Percentiles rank a stretch among this genome's conserved stretches.
phyloP scores from a whole-genome alignment of 768 basidiomycete genomes.

The Pleurotus djamor region DNA sequence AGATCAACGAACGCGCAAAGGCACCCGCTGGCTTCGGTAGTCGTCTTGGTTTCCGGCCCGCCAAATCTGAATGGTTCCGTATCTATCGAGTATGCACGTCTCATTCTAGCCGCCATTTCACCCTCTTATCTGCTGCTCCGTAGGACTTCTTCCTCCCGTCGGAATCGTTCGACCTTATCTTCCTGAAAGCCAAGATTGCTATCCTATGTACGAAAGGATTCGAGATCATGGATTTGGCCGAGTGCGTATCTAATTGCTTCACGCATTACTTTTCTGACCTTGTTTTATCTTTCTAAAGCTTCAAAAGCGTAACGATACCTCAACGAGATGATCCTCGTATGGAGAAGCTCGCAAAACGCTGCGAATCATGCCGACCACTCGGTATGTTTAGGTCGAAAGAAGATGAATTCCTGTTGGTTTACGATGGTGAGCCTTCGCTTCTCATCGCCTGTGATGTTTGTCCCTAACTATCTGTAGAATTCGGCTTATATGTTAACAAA shows the following conservation, averaged over 20 bases:
- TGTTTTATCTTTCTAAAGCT: slow-evolving; percentile 37
- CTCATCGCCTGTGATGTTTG: neutral
- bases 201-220: slow-evolving; percentile 94
- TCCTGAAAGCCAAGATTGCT: slow-evolving; percentile 91
- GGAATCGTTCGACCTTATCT: slow-evolving; percentile 87
- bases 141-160: slow-evolving; percentile 89
- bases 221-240: slow-evolving; percentile 95
- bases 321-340: slow-evolving; percentile 68
- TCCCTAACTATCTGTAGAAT: slow-evolving; percentile 48
- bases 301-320: slow-evolving; percentile 88
- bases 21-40: slow-evolving; percentile 69
- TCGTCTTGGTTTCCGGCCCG: slow-evolving; percentile 73
- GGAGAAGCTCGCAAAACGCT: slow-evolving; percentile 76
- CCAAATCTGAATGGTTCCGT: slow-evolving; percentile 93
- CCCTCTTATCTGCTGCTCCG: slow-evolving; percentile 19
- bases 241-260: slow-evolving; percentile 47
- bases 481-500: slow-evolving; percentile 92
- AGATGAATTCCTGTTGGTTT: slow-evolving; percentile 91
- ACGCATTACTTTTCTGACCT: neutral
- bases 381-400: slow-evolving; percentile 94
- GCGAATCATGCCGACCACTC: slow-evolving; percentile 82
- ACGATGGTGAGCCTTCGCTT: slow-evolving; percentile 67
- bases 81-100: slow-evolving; percentile 54
- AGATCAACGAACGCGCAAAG: slow-evolving; percentile 76
- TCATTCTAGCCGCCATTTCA: neutral